These are phyloP conservation scores for Pulveroboletus sp. DNA, from an alignment of 768 basidiomycete genomes.

Conservation along the genomic window DNA sequence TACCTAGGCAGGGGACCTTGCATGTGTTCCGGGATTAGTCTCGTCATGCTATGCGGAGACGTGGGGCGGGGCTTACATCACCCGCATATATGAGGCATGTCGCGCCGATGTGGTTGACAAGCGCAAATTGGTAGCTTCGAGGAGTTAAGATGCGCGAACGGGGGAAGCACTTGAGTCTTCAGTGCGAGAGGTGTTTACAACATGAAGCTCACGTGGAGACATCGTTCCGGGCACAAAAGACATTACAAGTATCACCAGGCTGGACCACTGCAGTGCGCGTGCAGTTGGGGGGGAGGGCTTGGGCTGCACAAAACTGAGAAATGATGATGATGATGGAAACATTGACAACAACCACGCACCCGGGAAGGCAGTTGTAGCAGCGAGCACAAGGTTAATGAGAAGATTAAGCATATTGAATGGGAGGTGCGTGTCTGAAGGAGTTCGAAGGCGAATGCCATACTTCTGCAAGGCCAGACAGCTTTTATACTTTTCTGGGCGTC, in stretches of 20 bases:
- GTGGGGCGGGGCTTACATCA: constrained; percentile 33
- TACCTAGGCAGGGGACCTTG: constrained; percentile 51
- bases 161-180: neutral
- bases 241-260: constrained; percentile 58
- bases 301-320: constrained; percentile 38
- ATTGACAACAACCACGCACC: constrained; percentile 10
- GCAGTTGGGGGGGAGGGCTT: constrained; percentile 45
- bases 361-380: constrained; percentile 9
- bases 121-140: constrained; percentile 55
- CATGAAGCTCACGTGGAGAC: constrained; percentile 54
- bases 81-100: constrained; percentile 55
- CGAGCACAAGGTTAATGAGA: constrained; percentile 12
- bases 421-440: neutral
- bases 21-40: neutral
- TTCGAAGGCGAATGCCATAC: neutral
- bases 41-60: no score
- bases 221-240: constrained; percentile 57
- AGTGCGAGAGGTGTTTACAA: neutral
- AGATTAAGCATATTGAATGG: constrained; percentile 18
- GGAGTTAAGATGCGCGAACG: no score
- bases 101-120: constrained; percentile 49
- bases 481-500: constrained; percentile 16
- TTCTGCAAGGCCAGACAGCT: neutral
- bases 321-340: neutral
- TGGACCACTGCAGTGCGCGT: constrained; percentile 57